Percentiles rank a stretch among this genome's conserved stretches.
Conservation (phyloP, 306 rosid genomes). For the Inga oerstediana region DNA sequence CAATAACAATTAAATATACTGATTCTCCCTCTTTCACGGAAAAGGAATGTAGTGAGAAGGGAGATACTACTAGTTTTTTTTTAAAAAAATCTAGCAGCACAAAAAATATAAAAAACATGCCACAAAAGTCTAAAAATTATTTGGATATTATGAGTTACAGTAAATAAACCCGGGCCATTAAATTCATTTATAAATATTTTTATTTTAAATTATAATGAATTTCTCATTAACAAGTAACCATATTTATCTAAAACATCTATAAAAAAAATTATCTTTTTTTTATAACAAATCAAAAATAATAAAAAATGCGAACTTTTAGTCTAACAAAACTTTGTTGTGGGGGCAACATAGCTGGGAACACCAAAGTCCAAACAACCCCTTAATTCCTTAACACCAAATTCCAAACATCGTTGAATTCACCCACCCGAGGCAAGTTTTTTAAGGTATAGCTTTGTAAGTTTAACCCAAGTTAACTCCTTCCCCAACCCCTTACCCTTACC, state of each 20-base stretch:
- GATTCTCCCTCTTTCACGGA: background rate
- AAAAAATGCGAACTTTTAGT: background rate
- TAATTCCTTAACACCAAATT: background rate
- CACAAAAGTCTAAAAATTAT: background rate
- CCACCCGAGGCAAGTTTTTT: background rate
- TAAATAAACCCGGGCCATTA: background rate
- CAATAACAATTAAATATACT: background rate
- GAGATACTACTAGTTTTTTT: background rate
- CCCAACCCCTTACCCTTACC: background rate
- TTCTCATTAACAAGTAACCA: background rate
- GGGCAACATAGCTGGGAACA: background rate
- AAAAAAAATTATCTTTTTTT: background rate
- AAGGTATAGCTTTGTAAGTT: background rate
- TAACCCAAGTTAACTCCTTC: background rate
- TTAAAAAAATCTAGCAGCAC: background rate
- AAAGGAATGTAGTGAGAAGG: background rate
- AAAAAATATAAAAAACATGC: background rate
- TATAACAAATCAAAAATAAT: background rate
- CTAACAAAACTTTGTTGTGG: background rate
- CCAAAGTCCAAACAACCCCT: background rate
- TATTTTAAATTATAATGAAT: no score
- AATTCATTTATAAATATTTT: no score
- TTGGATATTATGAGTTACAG: background rate
- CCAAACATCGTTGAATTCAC: slow-evolving; percentile 1
- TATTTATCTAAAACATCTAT: background rate